Conservation (phyloP, 495 filamentous ascomycete species). For the Xylaria flabelliformis region DNA sequence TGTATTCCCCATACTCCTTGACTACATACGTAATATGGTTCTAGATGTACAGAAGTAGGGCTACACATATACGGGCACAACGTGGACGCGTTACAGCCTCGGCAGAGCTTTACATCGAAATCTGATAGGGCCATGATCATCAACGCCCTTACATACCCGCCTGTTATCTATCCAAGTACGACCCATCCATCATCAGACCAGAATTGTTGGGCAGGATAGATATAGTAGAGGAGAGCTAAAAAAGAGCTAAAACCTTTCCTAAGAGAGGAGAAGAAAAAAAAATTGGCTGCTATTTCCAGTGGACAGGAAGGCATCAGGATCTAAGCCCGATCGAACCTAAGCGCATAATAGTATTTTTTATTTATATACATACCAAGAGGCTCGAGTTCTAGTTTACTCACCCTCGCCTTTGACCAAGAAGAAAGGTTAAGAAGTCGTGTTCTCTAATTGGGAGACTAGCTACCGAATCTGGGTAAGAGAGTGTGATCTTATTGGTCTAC, state of each 20-base stretch:
- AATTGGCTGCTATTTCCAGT: conserved; percentile 31
- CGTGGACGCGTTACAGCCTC: neutral
- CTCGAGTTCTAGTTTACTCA: neutral
- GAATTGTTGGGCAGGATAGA: neutral
- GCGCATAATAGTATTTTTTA: neutral
- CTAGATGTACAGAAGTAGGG: neutral
- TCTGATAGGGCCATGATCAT: neutral
- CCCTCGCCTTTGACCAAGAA: conserved; percentile 23
- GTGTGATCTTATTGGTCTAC: neutral
- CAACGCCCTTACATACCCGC: neutral
- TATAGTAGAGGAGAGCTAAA: neutral
- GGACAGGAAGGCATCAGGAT: conserved; percentile 39
- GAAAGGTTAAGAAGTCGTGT: neutral
- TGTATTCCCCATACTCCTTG: neutral
- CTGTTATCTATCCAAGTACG: neutral
- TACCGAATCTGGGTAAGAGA: neutral
- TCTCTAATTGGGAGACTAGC: neutral
- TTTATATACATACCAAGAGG: neutral
- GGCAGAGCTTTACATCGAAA: neutral
- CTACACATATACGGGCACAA: neutral
- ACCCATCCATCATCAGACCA: neutral
- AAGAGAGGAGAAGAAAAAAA: conserved; percentile 27
- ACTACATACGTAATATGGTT: neutral
- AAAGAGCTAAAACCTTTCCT: neutral
- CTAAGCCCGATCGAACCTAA: conserved; percentile 50